Base-by-base conservation (phyloP, 1,284 basidiomycete species). In the Pseudozyma sp. region DNA sequence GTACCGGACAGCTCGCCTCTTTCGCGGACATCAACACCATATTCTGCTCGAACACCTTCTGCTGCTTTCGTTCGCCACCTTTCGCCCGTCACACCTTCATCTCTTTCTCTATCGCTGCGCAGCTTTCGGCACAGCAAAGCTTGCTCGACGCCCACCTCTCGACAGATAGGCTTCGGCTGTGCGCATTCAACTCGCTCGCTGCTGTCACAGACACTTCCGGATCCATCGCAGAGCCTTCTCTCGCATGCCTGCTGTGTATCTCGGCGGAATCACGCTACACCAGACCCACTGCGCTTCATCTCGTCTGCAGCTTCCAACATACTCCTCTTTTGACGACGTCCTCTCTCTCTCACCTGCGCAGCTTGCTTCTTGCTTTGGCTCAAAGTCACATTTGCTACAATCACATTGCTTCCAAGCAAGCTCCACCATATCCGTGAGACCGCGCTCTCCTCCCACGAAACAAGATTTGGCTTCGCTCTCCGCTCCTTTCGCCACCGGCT, bases 391-490 rank as follows among this genome's bases (percentile, higher is more conserved):
- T 37, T 53, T 61, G 54, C 58, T 61, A 54, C 65, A 61, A 34
- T 64, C 67, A 63, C 60, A 59, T 56, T 31, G 52, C 53, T 30
- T 24, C 48, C 67, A 40, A 7, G 19, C 35, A n/a, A 10, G 24
- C 14, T 61, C 56, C 60, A 63, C 67, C 60, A 50, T 43, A 17
- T 43, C 48, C 52, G 46, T 63, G 42, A 51, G 46, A 52, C 47
- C 55, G 34, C 51, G 48, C 54, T 39, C 14, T 19, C 14, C 29
- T 13, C 17, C 16, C 17, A 39, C 51, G 54, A 55, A 55, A 48
- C 48, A 69, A 63, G 56, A 33, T 69, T 56, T 59, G 43, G 35
- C 59, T 62, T 62, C 24, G 17, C 19, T 7, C 43, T 44, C 54
- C 46, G 16, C 44, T 39, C 39, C 47, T 43, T 54, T 43, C 44